These are phyloP conservation scores for Ceriops zippeliana DNA, from an alignment of 345 rosid species.

Conservation along the genomic window DNA sequence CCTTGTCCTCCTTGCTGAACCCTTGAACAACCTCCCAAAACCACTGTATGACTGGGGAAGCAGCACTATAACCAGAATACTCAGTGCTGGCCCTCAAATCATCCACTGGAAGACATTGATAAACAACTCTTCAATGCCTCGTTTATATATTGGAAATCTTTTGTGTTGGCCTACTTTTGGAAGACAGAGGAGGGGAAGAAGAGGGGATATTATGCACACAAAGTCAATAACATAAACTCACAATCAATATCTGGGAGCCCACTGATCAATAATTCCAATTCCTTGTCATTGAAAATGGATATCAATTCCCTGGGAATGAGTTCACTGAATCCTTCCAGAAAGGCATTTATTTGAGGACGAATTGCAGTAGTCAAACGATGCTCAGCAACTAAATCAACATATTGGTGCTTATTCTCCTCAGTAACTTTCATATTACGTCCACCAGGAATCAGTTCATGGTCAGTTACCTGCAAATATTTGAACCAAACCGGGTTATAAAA, in stretches of 20 bases:
- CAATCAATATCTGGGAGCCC: constrained; percentile 97
- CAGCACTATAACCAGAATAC: constrained; percentile 90
- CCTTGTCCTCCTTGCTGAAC: constrained; percentile 95
- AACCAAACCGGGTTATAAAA: not conserved
- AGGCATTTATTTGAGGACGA: constrained; percentile 95
- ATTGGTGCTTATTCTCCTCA: constrained; percentile 90
- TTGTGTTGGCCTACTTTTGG: too few relatives aligned
- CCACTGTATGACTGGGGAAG: constrained; percentile 90
- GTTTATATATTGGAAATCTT: too few relatives aligned
- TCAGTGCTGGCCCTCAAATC: constrained; percentile 89
- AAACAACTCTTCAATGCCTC: not conserved
- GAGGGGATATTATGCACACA: too few relatives aligned
- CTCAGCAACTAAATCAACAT: constrained; percentile 83
- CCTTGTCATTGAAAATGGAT: constrained; percentile 90
- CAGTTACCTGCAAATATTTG: constrained; percentile 63
- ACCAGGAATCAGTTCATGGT: constrained; percentile 85
- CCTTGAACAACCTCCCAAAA: constrained; percentile 98
- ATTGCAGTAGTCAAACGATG: constrained; percentile 96
- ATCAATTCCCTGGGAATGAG: constrained; percentile 71
- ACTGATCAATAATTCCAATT: constrained; percentile 82
- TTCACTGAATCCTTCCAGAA: constrained; percentile 82
- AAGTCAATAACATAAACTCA: constrained; percentile 33
- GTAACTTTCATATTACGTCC: constrained; percentile 90
- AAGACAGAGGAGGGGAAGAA: too few relatives aligned
- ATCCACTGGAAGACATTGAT: constrained; percentile 54